Conservation (phyloP, 2,329 filamentous ascomycete genomes). For the Pseudogymnoascus pannorum region DNA sequence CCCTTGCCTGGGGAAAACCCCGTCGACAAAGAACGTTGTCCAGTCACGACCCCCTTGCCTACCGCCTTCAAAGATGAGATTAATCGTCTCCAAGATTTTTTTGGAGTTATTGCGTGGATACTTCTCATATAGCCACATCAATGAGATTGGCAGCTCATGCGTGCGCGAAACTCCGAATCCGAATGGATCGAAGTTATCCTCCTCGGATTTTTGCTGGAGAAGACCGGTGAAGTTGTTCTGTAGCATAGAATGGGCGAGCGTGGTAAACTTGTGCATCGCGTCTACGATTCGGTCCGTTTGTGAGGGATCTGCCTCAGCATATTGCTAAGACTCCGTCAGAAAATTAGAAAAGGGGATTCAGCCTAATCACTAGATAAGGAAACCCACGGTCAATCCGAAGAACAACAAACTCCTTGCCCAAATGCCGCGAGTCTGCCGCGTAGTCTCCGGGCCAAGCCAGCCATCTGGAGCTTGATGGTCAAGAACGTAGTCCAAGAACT, state of each 20-base stretch:
- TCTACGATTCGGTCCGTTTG: conserved; percentile 38
- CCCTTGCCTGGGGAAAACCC: conserved; percentile 15
- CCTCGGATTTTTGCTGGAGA: conserved; percentile 30
- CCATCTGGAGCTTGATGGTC: conserved; percentile 44
- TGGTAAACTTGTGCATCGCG: conserved; percentile 43
- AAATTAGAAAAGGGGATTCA: neutral
- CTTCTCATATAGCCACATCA: conserved; percentile 32
- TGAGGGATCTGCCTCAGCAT: conserved; percentile 41
- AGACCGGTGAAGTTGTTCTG: conserved; percentile 44
- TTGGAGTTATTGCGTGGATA: conserved; percentile 21
- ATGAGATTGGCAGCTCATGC: conserved; percentile 34
- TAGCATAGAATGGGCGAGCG: conserved; percentile 48
- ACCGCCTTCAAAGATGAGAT: conserved; percentile 17
- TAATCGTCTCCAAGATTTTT: conserved; percentile 28
- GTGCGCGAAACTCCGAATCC: conserved; percentile 31
- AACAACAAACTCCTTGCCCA: conserved; percentile 47
- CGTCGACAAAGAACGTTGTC: conserved; percentile 19
- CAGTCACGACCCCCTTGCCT: conserved; percentile 17
- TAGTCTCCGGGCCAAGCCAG: conserved; percentile 49
- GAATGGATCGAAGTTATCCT: conserved; percentile 34
- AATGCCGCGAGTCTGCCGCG: conserved; percentile 37
- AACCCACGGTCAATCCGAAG: conserved; percentile 36
- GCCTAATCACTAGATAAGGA: conserved; percentile 11
- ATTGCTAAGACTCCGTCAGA: conserved; percentile 13
- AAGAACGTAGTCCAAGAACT: conserved; percentile 41